These are phyloP conservation scores for Metschnikowia colocasiae DNA, from an alignment of 805 yeast species.

Conservation along the genomic window DNA sequence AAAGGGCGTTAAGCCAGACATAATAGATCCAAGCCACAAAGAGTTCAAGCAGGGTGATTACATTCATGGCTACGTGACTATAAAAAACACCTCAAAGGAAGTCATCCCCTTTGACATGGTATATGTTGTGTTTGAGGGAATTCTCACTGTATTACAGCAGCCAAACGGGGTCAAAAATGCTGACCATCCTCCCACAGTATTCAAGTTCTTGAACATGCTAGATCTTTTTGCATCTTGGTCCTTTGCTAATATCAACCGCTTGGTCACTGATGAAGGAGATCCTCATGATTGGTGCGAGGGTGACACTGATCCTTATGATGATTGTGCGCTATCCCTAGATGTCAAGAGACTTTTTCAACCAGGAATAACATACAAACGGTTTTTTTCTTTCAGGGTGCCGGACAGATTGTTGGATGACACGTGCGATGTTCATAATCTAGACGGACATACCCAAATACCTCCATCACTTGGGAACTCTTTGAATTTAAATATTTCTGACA, in stretches of 20 bases:
- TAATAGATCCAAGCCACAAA: constrained; percentile 28
- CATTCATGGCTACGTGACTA: constrained; percentile 42
- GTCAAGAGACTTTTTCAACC: constrained; percentile 38
- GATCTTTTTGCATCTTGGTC: constrained; percentile 45
- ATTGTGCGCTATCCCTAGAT: constrained; percentile 33
- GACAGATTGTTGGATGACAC: constrained; percentile 39
- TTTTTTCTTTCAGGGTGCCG: constrained; percentile 39
- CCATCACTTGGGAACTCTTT: constrained; percentile 36
- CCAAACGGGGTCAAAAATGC: constrained; percentile 22
- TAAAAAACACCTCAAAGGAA: constrained; percentile 25
- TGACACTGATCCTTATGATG: constrained; percentile 41
- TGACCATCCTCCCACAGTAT: constrained; percentile 26
- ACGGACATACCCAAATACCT: constrained; percentile 34
- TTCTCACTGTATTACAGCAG: constrained; percentile 26
- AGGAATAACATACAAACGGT: constrained; percentile 37
- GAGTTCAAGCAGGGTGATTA: constrained; percentile 42
- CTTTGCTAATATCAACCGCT: constrained; percentile 34
- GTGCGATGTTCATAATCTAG: constrained; percentile 34
- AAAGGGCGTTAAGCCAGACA: constrained; percentile 34
- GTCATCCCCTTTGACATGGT: constrained; percentile 44
- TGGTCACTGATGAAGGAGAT: constrained; percentile 28
- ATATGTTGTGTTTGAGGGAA: constrained; percentile 42
- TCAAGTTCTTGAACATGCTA: constrained; percentile 40
- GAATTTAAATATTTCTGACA: constrained; percentile 15
- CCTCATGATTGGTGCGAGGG: constrained; percentile 44